Conservation (phyloP, 2,329 filamentous ascomycete species). For the Tolypocladium ophioglossoides region DNA sequence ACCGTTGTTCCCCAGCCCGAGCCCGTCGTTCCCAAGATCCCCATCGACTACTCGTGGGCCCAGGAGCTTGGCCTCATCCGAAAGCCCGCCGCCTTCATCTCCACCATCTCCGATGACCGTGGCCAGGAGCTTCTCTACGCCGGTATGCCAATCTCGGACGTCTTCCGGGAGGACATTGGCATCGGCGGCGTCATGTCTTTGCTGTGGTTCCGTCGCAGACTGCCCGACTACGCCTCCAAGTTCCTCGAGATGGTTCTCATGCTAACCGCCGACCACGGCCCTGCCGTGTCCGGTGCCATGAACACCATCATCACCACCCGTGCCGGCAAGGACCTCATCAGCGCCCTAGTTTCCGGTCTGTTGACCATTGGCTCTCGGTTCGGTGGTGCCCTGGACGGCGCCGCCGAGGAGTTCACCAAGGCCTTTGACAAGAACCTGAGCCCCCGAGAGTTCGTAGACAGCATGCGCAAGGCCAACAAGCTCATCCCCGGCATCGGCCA, state of each 20-base stretch:
- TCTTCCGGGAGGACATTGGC: conserved; percentile 97
- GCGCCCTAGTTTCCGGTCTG: conserved; percentile 88
- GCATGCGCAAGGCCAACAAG: conserved; percentile 99
- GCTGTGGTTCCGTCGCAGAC: conserved; percentile 97
- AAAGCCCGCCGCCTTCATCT: conserved; percentile 99
- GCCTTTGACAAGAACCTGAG: conserved; percentile 96
- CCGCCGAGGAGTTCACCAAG: conserved; percentile 96
- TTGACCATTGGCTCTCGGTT: conserved; percentile 97
- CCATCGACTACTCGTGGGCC: conserved; percentile 98
- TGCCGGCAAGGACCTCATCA: conserved; percentile 98
- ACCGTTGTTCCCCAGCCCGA: conserved; percentile 78
- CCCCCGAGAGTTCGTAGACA: conserved; percentile 97
- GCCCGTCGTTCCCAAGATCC: conserved; percentile 95
- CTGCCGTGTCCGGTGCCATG: conserved; percentile 98
- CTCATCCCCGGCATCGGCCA: conserved; percentile 98
- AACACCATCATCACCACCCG: conserved; percentile 99
- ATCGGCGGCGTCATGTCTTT: conserved; percentile 99
- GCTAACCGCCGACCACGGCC: conserved; percentile 98
- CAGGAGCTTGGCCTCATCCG: conserved; percentile 98
- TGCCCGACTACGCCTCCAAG: conserved; percentile 92
- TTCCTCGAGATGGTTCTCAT: conserved; percentile 99
- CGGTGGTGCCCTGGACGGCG: conserved; percentile 95
- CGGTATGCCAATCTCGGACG: conserved; percentile 99
- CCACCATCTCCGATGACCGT: conserved; percentile 99
- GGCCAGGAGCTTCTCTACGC: conserved; percentile 98